Evolutionary conservation across 2,329 filamentous ascomycete species (phyloP).

Genomic region (Massarina eburnea): DNA sequence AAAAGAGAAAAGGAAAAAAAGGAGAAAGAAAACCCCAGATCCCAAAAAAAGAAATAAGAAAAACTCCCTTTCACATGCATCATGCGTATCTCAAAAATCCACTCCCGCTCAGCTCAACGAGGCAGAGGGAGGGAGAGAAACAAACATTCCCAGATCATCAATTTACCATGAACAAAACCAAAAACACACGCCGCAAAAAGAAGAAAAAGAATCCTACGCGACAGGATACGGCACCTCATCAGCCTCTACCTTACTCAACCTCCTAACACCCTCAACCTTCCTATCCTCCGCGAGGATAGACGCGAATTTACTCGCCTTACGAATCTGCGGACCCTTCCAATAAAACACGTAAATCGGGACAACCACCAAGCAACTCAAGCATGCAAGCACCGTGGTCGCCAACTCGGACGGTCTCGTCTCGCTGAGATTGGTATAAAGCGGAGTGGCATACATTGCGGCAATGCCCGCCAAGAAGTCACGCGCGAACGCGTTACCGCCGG

Average conservation of each 20-base stretch:
- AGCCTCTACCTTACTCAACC: slow-evolving; percentile 53
- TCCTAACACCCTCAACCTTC: slow-evolving; percentile 34
- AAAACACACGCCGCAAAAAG: too few species aligned
- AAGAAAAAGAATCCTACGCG: too few species aligned
- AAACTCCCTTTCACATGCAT: too few species aligned
- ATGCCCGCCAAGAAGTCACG: slow-evolving; percentile 73
- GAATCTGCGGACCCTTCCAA: slow-evolving; percentile 56
- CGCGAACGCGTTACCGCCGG: slow-evolving; percentile 73
- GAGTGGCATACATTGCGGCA: slow-evolving; percentile 66
- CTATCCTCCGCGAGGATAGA: slow-evolving; percentile 27
- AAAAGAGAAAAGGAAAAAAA: too few species aligned
- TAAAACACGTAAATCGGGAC: slow-evolving; percentile 48
- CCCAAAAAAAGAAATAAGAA: too few species aligned
- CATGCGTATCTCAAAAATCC: too few species aligned
- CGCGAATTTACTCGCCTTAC: slow-evolving; percentile 57
- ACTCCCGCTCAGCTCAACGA: too few species aligned
- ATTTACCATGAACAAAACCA: not conserved
- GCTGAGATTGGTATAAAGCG: slow-evolving; percentile 49
- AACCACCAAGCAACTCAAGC: slow-evolving; percentile 49
- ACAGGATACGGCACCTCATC: slow-evolving; percentile 38
- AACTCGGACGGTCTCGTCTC: slow-evolving; percentile 48
- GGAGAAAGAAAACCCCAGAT: too few species aligned
- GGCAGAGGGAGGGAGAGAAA: too few species aligned
- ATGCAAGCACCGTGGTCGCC: slow-evolving; percentile 57
- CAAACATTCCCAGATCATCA: not conserved